These are phyloP conservation scores for Beauveria rudraprayagi DNA, from an alignment of 2,329 filamentous ascomycete genomes.

Conservation along the genomic window DNA sequence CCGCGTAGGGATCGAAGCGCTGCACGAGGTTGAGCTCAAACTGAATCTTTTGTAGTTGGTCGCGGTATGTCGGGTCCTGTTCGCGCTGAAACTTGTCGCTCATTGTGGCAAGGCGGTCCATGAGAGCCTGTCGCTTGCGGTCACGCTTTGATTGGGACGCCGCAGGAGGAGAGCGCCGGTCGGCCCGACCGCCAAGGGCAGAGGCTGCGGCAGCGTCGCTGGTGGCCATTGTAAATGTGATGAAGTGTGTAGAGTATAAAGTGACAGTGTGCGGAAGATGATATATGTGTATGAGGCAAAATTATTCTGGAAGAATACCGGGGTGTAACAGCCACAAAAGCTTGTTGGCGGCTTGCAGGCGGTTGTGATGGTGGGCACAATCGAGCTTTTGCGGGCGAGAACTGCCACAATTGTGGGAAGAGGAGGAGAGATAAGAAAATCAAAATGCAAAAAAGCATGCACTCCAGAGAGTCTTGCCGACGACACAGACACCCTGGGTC, in stretches of 20 bases:
- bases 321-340: background rate
- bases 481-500: background rate
- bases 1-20: slow-evolving; percentile 72
- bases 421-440: background rate
- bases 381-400: background rate
- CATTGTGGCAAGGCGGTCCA: slow-evolving; percentile 69
- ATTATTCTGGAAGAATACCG: background rate
- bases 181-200: slow-evolving; percentile 24
- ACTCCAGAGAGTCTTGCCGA: background rate
- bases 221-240: slow-evolving; percentile 27
- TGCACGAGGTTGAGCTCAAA: slow-evolving; percentile 81
- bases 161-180: slow-evolving; percentile 29
- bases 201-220: slow-evolving; percentile 28
- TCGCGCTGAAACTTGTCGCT: slow-evolving; percentile 72
- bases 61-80: slow-evolving; percentile 75
- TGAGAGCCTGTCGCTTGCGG: slow-evolving; percentile 75
- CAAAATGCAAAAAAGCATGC: background rate
- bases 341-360: background rate
- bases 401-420: background rate
- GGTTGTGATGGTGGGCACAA: background rate
- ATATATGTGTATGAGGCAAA: background rate
- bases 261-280: background rate
- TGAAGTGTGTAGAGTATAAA: background rate
- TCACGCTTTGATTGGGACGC: slow-evolving; percentile 71
- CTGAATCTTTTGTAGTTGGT: slow-evolving; percentile 86